Base-by-base conservation (phyloP, 73 alveolate species). In the Paramecium primaurelia region DNA sequence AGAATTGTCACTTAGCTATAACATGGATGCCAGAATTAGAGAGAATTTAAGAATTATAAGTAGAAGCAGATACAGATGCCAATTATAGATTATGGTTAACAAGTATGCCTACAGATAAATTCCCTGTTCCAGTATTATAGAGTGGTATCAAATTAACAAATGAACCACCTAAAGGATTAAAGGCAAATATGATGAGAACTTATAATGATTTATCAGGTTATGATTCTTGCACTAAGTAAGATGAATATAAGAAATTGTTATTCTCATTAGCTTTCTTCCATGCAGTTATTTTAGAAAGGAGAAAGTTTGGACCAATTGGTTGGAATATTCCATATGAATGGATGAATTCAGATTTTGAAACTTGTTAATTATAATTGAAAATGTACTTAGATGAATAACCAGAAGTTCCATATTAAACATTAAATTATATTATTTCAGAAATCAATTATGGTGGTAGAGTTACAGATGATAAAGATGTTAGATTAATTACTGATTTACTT, bases 81-180 rank as follows among this genome's bases (percentile, higher is more conserved):
- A 99, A 97, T 77, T 98, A 97, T 92, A 96, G 99, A 93, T 95
- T 97, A 49, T 99, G 99, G 99, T 93, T 99, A 58, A 98, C 99
- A 14, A 98, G 99, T 36, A 98, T 98, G 99, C 99, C 99, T 3
- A 93, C 99, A 44, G 95, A 97, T 54, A 96, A 95, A 28, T 99
- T 99, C 99, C 99, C 99, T 8, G 99, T 99, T 10, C 99, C 99
- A 0, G 99, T 98, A 25, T 93, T 98, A 71, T 11, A 89, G 64
- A 64, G 93, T 20, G 97, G 98, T 36, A 97, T 97, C 92, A 98
- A 98, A 97, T 73, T 98, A 86, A 98, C 99, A 77, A 98, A 98
- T 92, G 99, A 99, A 92, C 99, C 99, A 22, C 99, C 99, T 10
- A 99, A 99, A 95, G 99, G 99, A 38, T 98, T 99, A 11, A 96